A percentile compares a stretch with the other conserved stretches of the same genome.
These are phyloP conservation scores for Nigrospora oryzae DNA, from an alignment of 2,329 filamentous ascomycete genomes.

Conservation along the genomic window DNA sequence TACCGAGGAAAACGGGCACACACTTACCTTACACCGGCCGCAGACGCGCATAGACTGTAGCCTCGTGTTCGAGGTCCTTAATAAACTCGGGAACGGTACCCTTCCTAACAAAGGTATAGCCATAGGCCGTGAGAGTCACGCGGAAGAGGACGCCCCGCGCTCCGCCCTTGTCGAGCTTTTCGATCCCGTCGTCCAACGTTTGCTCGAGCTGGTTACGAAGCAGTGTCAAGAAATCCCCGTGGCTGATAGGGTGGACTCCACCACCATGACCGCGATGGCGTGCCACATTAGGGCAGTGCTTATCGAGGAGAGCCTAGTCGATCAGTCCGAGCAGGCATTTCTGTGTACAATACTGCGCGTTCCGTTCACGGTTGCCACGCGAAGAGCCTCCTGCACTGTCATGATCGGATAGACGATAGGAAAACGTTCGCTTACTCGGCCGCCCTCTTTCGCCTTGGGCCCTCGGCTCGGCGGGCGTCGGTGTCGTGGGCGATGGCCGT, in stretches of 20 bases:
- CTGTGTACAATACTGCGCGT: slow-evolving; percentile 26
- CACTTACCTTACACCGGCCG: slow-evolving; percentile 20
- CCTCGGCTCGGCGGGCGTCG: slow-evolving; percentile 6
- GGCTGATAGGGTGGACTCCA: slow-evolving; percentile 13
- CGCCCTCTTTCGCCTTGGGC: slow-evolving; percentile 3
- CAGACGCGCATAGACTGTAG: slow-evolving; percentile 24
- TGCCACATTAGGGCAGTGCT: slow-evolving; percentile 26
- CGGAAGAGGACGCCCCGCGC: slow-evolving; percentile 30
- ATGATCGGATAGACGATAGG: slow-evolving; percentile 1
- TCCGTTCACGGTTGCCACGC: neutral
- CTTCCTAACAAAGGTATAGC: slow-evolving; percentile 35
- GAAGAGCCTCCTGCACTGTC: neutral
- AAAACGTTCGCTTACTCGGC: slow-evolving; percentile 10
- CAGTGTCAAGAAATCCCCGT: slow-evolving; percentile 16
- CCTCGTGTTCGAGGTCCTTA: slow-evolving; percentile 24
- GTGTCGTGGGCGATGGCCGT: slow-evolving; percentile 3
- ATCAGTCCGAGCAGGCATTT: slow-evolving; percentile 27
- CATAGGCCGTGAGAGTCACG: slow-evolving; percentile 27
- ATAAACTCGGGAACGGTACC: slow-evolving; percentile 24
- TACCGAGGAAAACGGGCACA: slow-evolving; percentile 29
- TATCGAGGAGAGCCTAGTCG: slow-evolving; percentile 19
- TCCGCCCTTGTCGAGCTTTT: slow-evolving; percentile 17
- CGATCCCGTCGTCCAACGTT: slow-evolving; percentile 21
- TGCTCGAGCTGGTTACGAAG: slow-evolving; percentile 20
- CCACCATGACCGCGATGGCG: slow-evolving; percentile 16